A percentile compares a stretch with the other conserved stretches of the same genome.
Evolutionary conservation across 805 yeast genomes (phyloP).

Genomic region (Candida verbasci): DNA sequence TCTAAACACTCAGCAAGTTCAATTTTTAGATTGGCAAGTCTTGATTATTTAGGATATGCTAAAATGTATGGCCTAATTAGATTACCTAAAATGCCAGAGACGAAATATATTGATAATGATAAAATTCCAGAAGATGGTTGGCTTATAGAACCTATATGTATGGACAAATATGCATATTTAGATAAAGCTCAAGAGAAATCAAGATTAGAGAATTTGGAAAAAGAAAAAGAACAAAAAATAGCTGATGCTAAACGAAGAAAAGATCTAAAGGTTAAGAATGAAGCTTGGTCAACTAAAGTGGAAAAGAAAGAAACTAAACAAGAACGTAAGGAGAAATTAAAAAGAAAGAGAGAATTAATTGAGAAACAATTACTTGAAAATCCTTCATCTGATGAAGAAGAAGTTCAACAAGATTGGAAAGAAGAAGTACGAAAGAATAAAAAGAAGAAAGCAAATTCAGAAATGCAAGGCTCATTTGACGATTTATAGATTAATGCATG

Average conservation of each 20-base stretch:
- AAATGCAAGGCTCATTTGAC: slow-evolving; percentile 59
- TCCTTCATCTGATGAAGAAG: slow-evolving; percentile 43
- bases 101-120: slow-evolving; percentile 43
- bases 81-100: slow-evolving; percentile 94
- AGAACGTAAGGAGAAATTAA: slow-evolving; percentile 64
- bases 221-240: slow-evolving; percentile 34
- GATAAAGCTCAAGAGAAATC: slow-evolving; percentile 61
- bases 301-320: slow-evolving; percentile 58
- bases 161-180: slow-evolving; percentile 62
- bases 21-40: slow-evolving; percentile 67
- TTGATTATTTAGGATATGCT: slow-evolving; percentile 73
- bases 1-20: slow-evolving; percentile 85
- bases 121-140: slow-evolving; percentile 70
- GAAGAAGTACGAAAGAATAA: slow-evolving; percentile 66
- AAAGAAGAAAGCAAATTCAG: slow-evolving; percentile 43
- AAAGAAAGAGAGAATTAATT: slow-evolving; percentile 63
- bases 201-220: slow-evolving; percentile 56
- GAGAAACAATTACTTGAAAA: slow-evolving; percentile 48
- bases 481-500: slow-evolving; percentile 36
- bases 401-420: slow-evolving; percentile 78
- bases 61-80: slow-evolving; percentile 74
- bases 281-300: slow-evolving; percentile 76
- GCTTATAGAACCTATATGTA: slow-evolving; percentile 56
- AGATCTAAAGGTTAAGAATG: slow-evolving; percentile 47
- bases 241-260: slow-evolving; percentile 39